Base-by-base conservation (phyloP, 805 yeast species). In the Henningerozyma blattae region DNA sequence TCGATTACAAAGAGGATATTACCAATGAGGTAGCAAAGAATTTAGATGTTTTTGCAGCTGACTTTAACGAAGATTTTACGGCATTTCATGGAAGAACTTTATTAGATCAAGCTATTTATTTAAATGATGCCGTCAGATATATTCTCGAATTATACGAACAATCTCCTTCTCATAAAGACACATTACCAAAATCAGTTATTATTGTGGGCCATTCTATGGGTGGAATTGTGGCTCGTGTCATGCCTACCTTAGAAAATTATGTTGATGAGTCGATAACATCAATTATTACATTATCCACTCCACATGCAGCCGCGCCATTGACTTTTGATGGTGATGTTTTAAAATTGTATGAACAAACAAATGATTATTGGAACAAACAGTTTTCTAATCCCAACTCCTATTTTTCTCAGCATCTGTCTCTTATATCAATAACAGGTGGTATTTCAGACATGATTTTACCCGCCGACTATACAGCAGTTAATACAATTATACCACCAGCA, bases 181-280 rank as follows among this genome's bases (percentile, higher is more conserved):
- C 52, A 14, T 32, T 22, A 12, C 91, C 91, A 0, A 52, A 56
- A 18, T 80, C 95, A 0, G 94, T 89, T 2, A 72, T 89, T 0
- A 52, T 89, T 0, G 43, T 89, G 1, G 95, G 85, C 3, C 98
- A 89, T 59, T 89, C 97, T 1, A 89, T 89, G 98, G 98, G 98
- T 28, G 98, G 98, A 3, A 72, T 89, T 14, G 97, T 91, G 1
- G 81, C 95, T 3, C 66, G 97, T 38, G 77, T 84, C 0, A 73
- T 87, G 73, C 67, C 84, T 5, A 75, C 93, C 0, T 58, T 89
- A 34, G 80, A 85, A 1, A 87, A 85, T 48, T 87, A 84, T 51
- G 47, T 64, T 1, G 69, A 69, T 4, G 71, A 68, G 16, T 79
- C 95, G 1, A 75, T 91, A 15, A 86, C 83, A 48, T 78, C 95